These are phyloP conservation scores for Collybiopsis luxurians DNA, from an alignment of 768 basidiomycete species.

Conservation along the genomic window DNA sequence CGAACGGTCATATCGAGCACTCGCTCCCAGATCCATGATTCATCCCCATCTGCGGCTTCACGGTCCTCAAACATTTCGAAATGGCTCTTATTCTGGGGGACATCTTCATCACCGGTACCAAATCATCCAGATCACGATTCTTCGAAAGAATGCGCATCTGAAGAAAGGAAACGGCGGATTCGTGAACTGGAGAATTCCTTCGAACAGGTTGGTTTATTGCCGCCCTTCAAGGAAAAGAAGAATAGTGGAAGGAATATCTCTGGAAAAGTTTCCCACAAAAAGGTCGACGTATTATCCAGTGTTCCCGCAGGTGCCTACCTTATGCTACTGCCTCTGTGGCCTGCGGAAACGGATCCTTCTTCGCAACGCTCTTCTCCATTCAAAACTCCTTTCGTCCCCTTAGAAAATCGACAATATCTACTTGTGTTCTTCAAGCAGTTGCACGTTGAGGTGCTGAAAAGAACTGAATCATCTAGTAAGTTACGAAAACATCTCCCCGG, in stretches of 20 bases:
- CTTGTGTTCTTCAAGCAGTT: slow-evolving; percentile 1
- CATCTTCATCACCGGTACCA: neutral
- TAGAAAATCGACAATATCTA: neutral
- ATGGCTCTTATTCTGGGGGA: no score
- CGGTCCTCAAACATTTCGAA: no score
- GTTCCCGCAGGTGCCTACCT: slow-evolving; percentile 2
- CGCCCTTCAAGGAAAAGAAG: neutral
- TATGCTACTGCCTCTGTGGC: slow-evolving; percentile 8
- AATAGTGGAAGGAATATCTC: neutral
- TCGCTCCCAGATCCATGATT: no score
- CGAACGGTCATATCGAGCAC: no score
- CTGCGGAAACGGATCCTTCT: slow-evolving; percentile 5
- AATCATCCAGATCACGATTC: no score
- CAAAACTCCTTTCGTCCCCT: neutral
- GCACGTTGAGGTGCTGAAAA: neutral
- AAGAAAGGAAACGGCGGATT: neutral
- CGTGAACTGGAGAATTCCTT: slow-evolving; percentile 2
- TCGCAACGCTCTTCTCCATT: slow-evolving; percentile 3
- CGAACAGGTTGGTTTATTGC: slow-evolving; percentile 4
- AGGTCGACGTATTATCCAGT: neutral
- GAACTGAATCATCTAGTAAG: neutral
- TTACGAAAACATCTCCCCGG: slow-evolving; percentile 29
- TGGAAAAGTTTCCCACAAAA: no score
- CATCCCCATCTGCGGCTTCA: no score
- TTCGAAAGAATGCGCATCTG: no score